Evolutionary conservation across 1,284 basidiomycete species (phyloP), one percentile per base, ranked within the genome.

Genomic region (Ceratobasidium sp.): DNA sequence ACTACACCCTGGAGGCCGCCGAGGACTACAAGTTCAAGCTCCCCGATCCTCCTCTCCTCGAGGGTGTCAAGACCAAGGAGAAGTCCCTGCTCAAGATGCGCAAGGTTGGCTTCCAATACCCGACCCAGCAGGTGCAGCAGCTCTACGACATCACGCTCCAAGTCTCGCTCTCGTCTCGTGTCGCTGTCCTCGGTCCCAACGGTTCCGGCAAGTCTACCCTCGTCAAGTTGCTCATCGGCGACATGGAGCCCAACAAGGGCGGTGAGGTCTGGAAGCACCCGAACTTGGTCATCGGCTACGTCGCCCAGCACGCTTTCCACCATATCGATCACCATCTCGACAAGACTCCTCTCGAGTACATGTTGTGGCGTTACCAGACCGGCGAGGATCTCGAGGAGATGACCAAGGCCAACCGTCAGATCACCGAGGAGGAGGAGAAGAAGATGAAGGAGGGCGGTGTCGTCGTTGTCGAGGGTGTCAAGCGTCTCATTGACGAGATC

Each of bases 41-140:
- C 80, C 95, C 96, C 76, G 91, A 95, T 82, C 97, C 96, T 74
- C 96, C 97, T 83, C 91, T 98, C 78, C 93, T 98, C 78, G 96
- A 98, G 79, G 97, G 96, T 93, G 97, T 98, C 87, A 98, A 98
- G 93, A 99, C 97, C 83, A 98, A 99, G 90, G 96, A 98, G 87
- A 98, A 98, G 91, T 91, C 91, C 79, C 87, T 98, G 80, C 87
- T 98, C 81, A 98, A 99, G 90, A 98, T 99, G 96, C 93, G 95
- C 83, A 93, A 95, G 84, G 96, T 97, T 80, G 93, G 93, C 81
- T 99, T 96, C 94, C 95, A 98, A 86, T 99, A 98, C 87, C 95
- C 95, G 59, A 89, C 90, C 50, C 89, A 93, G 79, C 81, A 90
- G 75, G 88, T 92, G 75, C 96, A 97, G 84, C 96, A 98, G 84